Evolutionary conservation across 2,329 filamentous ascomycete genomes (phyloP), one percentile per base, ranked within the genome.

Genomic region (Dendryphion nanum): DNA sequence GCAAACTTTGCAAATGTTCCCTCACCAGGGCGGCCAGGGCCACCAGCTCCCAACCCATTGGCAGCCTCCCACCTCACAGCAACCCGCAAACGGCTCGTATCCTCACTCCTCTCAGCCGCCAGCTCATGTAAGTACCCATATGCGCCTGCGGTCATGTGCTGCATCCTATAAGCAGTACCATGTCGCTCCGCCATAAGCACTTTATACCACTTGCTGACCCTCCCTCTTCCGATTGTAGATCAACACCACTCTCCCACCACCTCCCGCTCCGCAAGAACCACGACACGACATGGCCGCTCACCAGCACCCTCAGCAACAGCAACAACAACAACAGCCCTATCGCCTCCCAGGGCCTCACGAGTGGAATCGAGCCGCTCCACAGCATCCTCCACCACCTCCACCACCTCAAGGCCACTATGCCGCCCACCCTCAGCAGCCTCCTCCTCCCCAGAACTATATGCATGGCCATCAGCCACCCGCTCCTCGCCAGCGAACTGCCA

Each of bases 401-500:
- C 61, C 66, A 33, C 67, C 68, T 47, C 52, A 55, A 40, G 62
- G 53, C 41, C 66, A 66, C 35, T 26, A 26, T 26, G 23, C 23
- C 10, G 23, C 10, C 23, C 23, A 26, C 23, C 23, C 23, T 8
- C n/a, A 8, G 10, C 23, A 26, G 23, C 64, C 64, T 38, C 64
- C 61, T 8, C 70, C 71, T 30, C 59, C 63, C 26, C 56, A 64
- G 44, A 61, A 63, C 44, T 60, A 62, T 42, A 55, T 50, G 48
- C 61, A 63, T 42, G 53, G 56, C 40, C 62, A 64, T 50, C 61
- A 65, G 42, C 63, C 64, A 35, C 73, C 74, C 21, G 77, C 77
- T n/a, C 77, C 77, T 13, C 71, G 77, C 40, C 77, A 81, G 58
- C 68, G 77, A 46, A 81, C 77, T 35, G 77, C 77, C 38, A 81